These are phyloP conservation scores for Daldinia sp. DNA, from an alignment of 2,329 filamentous ascomycete species.

Conservation along the genomic window DNA sequence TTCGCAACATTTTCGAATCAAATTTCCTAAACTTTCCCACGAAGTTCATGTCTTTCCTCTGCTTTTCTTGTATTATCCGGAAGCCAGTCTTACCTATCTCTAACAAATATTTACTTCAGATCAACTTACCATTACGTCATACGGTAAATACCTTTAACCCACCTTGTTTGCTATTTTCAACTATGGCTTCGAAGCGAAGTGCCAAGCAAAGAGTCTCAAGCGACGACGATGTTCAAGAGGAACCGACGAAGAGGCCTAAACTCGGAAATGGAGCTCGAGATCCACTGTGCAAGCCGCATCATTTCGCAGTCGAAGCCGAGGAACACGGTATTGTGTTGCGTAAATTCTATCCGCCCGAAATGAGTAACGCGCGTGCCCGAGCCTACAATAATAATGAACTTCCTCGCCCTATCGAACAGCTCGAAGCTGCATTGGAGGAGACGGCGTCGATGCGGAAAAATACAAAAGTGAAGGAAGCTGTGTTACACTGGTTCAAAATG, in stretches of 20 bases:
- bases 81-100: neutral
- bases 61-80: neutral
- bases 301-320: constrained; percentile 60
- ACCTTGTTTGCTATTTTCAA: constrained; percentile 1
- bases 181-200: constrained; percentile 48
- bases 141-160: neutral
- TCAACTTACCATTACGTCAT: neutral
- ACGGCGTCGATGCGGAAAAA: constrained; percentile 67
- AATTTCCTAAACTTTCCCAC: neutral
- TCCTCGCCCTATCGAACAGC: constrained; percentile 77
- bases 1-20: neutral
- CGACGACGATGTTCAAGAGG: constrained; percentile 43
- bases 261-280: constrained; percentile 42
- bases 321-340: constrained; percentile 74
- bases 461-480: constrained; percentile 68
- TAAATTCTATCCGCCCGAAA: constrained; percentile 86
- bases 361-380: constrained; percentile 81
- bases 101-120: neutral
- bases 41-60: neutral
- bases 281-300: constrained; percentile 60
- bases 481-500: constrained; percentile 92
- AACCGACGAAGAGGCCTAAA: constrained; percentile 48
- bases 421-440: constrained; percentile 70
- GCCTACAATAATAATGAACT: constrained; percentile 79
- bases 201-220: constrained; percentile 48